Evolutionary conservation across 2,329 filamentous ascomycete species (phyloP).

Genomic region (Nemania abortiva): DNA sequence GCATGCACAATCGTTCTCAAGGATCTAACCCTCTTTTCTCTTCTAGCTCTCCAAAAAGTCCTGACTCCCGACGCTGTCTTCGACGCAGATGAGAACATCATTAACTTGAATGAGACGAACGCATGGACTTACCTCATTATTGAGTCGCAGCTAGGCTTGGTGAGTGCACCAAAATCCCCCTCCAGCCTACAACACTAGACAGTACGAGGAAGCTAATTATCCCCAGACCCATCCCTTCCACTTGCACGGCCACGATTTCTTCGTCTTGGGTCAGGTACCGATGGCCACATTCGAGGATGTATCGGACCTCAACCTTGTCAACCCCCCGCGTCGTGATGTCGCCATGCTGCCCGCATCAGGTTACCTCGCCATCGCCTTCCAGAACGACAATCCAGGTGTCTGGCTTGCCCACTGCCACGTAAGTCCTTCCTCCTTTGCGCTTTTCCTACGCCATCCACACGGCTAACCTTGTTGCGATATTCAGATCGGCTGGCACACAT

Average conservation of each 20-base stretch:
- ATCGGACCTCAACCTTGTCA: conserved; percentile 53
- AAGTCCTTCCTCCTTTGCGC: conserved; percentile 16
- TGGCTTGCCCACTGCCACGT: conserved; percentile 58
- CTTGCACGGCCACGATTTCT: conserved; percentile 61
- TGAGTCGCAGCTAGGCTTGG: conserved; percentile 44
- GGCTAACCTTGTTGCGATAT: conserved; percentile 21
- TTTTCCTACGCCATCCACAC: background rate
- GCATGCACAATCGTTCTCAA: background rate
- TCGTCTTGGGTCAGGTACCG: conserved; percentile 51
- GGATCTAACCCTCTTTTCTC: conserved; percentile 22
- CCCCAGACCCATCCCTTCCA: conserved; percentile 57
- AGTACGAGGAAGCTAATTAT: conserved; percentile 8
- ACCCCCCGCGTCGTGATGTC: conserved; percentile 63
- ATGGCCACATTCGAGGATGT: conserved; percentile 49
- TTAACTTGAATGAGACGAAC: conserved; percentile 48
- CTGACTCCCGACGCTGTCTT: conserved; percentile 45
- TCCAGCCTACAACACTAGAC: conserved; percentile 7
- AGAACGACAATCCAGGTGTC: conserved; percentile 64
- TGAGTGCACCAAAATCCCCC: conserved; percentile 22
- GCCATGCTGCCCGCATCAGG: conserved; percentile 60
- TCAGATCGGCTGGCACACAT: conserved; percentile 64
- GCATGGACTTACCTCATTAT: conserved; percentile 56
- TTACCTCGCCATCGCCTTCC: conserved; percentile 63
- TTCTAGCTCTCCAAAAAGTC: conserved; percentile 52
- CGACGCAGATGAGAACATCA: conserved; percentile 48